phyloP scores from a whole-genome alignment of 2,329 filamentous ascomycete species.

The Chrysosporium queenslandicum region DNA sequence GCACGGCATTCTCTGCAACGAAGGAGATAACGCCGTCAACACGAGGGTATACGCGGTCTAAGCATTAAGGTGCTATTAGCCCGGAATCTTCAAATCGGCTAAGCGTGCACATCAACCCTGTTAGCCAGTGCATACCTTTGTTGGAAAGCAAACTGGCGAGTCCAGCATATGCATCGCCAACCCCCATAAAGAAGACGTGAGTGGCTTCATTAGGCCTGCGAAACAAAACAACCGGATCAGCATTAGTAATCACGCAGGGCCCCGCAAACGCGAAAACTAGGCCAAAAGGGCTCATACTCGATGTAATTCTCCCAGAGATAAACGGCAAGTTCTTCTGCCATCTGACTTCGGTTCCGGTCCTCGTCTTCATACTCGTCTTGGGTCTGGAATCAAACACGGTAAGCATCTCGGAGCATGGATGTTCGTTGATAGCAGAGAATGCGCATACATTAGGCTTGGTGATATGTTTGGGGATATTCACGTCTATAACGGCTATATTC shows the following conservation, averaged over 20 bases:
- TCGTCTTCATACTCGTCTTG: constrained; percentile 36
- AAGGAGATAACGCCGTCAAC: constrained; percentile 71
- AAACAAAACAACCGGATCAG: neutral
- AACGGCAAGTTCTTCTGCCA: constrained; percentile 60
- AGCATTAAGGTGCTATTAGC: neutral
- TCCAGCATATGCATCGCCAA: constrained; percentile 79
- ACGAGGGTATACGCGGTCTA: constrained; percentile 52
- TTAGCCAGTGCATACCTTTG: constrained; percentile 47
- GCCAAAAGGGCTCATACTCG: constrained; percentile 43
- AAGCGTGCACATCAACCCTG: neutral
- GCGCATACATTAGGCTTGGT: constrained; percentile 51
- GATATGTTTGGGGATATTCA: constrained; percentile 76
- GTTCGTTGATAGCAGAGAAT: neutral
- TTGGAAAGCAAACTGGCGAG: constrained; percentile 71
- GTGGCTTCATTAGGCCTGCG: constrained; percentile 52
- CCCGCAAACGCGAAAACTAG: neutral
- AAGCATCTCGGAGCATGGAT: neutral
- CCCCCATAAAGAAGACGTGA: constrained; percentile 74
- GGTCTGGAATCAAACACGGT: neutral
- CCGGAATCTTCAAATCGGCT: neutral
- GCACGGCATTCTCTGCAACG: constrained; percentile 61
- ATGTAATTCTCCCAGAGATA: constrained; percentile 98
- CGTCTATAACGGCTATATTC: constrained; percentile 75
- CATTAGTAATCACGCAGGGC: neutral
- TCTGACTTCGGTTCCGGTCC: constrained; percentile 43